phyloP scores from a whole-genome alignment of 768 basidiomycete species.

The Hericium rajendrae region DNA sequence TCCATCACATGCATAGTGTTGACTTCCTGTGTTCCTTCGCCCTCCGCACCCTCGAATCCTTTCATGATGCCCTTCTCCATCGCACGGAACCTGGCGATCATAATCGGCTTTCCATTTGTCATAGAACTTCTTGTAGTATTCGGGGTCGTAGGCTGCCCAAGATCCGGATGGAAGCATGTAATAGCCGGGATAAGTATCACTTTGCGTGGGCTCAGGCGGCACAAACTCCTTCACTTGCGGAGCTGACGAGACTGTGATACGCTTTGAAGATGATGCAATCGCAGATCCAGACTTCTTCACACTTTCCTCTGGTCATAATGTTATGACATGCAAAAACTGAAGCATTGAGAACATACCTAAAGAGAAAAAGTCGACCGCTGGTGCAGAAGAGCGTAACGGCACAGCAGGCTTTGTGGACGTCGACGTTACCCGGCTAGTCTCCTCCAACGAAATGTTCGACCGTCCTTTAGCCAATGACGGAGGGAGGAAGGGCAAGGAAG shows the following conservation, averaged over 20 bases:
- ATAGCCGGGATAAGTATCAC: conserved; percentile 80
- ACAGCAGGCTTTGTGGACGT: conserved; percentile 1
- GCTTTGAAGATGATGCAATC: conserved; percentile 9
- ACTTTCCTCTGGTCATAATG: conserved; percentile 5
- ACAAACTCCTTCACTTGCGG: conserved; percentile 58
- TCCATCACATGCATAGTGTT: conserved; percentile 73
- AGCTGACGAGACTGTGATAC: conserved; percentile 46
- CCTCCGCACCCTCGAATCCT: conserved; percentile 61
- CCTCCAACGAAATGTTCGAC: conserved; percentile 34
- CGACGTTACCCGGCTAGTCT: conserved; percentile 10
- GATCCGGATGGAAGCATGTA: conserved; percentile 74
- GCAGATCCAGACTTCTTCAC: conserved; percentile 1
- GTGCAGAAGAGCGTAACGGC: conserved; percentile 18
- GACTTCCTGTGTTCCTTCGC: conserved; percentile 44
- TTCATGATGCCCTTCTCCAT: conserved; percentile 58
- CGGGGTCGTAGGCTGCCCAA: conserved; percentile 67
- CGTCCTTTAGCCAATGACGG: conserved; percentile 49
- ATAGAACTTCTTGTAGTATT: conserved; percentile 58
- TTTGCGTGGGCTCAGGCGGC: conserved; percentile 63
- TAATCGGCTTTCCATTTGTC: conserved; percentile 70
- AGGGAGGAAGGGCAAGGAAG: conserved; percentile 46
- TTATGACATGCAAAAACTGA: conserved; percentile 1
- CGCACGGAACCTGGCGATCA: conserved; percentile 61
- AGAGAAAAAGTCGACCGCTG: conserved; percentile 59
- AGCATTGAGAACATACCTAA: conserved; percentile 32